Conservation (phyloP, 495 filamentous ascomycete species). For the Trichoderma asperelloides region DNA sequence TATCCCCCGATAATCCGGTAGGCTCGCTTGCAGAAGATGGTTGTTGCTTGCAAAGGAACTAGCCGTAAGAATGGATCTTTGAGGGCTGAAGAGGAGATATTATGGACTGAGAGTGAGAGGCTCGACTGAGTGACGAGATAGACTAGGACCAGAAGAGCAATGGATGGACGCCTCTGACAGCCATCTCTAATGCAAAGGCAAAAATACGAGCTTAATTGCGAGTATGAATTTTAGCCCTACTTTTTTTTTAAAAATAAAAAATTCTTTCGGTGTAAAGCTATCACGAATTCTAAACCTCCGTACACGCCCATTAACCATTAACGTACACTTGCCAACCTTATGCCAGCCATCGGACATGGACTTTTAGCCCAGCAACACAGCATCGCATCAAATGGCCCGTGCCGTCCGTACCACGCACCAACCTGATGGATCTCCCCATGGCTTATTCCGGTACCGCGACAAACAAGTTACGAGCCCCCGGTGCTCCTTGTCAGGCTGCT, state of each 20-base stretch:
- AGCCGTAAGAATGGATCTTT: neutral
- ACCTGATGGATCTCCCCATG: neutral
- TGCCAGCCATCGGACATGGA: too few relatives aligned
- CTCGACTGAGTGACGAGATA: neutral
- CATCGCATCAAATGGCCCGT: too few relatives aligned
- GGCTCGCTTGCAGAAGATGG: neutral
- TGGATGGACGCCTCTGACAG: neutral
- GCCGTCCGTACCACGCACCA: too few relatives aligned
- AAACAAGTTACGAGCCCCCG: neutral
- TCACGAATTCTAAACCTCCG: too few relatives aligned
- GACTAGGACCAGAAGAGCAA: neutral
- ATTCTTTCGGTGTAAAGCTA: too few relatives aligned
- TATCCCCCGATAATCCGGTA: neutral
- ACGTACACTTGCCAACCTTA: too few relatives aligned
- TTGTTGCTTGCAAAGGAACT: neutral
- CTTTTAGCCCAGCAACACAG: too few relatives aligned
- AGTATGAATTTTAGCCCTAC: neutral
- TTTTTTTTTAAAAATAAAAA: too few relatives aligned
- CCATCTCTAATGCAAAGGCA: neutral
- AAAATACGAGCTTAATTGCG: neutral
- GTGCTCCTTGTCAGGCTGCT: too few relatives aligned
- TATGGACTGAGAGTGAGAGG: neutral
- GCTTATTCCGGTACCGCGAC: neutral
- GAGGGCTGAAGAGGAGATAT: neutral
- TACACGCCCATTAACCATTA: too few relatives aligned